Conservation (phyloP, 768 basidiomycete species). For the Boletus huronensis region DNA sequence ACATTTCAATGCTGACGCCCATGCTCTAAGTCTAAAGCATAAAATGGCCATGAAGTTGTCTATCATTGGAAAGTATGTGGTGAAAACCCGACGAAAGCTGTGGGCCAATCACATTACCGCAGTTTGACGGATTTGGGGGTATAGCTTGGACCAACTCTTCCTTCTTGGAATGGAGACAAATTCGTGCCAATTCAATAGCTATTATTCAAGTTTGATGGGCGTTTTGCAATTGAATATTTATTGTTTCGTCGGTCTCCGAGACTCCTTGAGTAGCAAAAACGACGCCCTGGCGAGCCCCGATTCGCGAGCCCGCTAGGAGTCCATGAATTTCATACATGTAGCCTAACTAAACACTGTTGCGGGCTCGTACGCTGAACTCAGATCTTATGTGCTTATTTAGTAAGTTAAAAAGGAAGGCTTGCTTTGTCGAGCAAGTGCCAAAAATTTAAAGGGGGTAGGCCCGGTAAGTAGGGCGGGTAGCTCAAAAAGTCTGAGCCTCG, state of each 20-base stretch:
- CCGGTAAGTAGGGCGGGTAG: background rate
- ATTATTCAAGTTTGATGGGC: too few species aligned
- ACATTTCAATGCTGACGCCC: too few species aligned
- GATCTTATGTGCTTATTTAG: background rate
- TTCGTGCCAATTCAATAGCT: background rate
- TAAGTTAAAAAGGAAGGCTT: background rate
- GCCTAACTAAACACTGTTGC: too few species aligned
- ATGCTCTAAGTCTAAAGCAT: background rate
- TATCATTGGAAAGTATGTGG: background rate
- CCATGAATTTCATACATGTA: too few species aligned
- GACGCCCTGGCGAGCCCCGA: too few species aligned
- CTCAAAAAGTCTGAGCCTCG: background rate
- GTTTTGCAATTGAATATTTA: too few species aligned
- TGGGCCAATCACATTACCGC: slow-evolving; percentile 3
- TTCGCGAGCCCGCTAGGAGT: background rate
- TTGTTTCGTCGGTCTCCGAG: background rate
- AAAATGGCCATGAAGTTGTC: background rate
- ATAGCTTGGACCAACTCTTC: background rate
- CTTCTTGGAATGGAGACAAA: background rate
- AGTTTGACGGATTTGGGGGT: background rate
- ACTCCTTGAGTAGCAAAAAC: background rate
- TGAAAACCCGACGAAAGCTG: background rate
- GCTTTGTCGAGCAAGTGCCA: background rate
- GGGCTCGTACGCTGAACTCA: background rate
- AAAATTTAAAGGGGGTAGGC: too few species aligned